Evolutionary conservation across 2,329 filamentous ascomycete species (phyloP).

Genomic region (Trichoderma citrinoviride): DNA sequence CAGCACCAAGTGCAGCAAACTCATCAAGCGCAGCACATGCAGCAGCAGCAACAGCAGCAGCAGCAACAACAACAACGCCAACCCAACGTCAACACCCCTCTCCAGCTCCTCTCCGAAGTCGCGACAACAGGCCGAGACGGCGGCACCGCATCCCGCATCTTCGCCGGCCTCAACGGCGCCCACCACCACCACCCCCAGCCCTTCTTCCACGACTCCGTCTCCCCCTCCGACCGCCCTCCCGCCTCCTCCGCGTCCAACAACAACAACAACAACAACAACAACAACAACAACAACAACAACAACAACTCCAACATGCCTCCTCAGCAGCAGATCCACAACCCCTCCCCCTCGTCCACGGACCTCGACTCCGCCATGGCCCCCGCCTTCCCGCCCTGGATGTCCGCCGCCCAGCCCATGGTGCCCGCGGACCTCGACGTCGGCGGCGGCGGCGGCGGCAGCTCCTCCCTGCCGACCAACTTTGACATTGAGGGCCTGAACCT

Average conservation of each 20-base stretch:
- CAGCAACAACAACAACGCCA: conserved; percentile 26
- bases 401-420: conserved; percentile 10
- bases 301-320: not conserved
- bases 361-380: conserved; percentile 30
- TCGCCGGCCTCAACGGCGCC: conserved; percentile 28
- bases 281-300: not conserved
- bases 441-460: no score
- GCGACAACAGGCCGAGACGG: conserved; percentile 48
- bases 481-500: conserved; percentile 34
- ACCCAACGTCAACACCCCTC: conserved; percentile 47
- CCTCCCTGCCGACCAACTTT: conserved; percentile 30
- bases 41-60: conserved; percentile 25
- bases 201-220: conserved; percentile 39
- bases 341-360: conserved; percentile 21
- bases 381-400: conserved; percentile 25
- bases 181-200: conserved; percentile 33
- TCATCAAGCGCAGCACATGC: not conserved
- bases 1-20: conserved; percentile 24
- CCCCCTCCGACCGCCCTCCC: conserved; percentile 23
- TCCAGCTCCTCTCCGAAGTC: conserved; percentile 57
- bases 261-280: no score
- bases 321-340: conserved; percentile 2
- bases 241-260: not conserved
- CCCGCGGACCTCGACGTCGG: conserved; percentile 24
- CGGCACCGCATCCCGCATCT: conserved; percentile 24